Evolutionary conservation across 805 yeast genomes (phyloP), one percentile per base, ranked within the genome.

Genomic region (Kodamaea leandrae): DNA sequence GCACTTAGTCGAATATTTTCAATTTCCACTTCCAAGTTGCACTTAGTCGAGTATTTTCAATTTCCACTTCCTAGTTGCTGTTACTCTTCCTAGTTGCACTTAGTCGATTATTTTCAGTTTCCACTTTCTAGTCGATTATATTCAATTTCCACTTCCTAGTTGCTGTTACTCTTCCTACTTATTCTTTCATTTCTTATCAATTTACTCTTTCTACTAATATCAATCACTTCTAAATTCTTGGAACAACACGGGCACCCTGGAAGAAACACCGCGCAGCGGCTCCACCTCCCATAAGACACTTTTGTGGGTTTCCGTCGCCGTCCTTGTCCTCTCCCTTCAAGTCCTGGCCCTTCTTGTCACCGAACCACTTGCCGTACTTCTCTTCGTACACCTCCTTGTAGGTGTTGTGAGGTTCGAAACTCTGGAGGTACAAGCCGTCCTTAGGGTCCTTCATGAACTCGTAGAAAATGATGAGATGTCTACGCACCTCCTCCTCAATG

Each of bases 251-350:
- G 5, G 82, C 86, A 28, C 80, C 81, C 58, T 82, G 86, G 61
- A 80, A 77, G 61, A 81, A 82, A 3, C 77, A 71, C 52, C 87
- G 71, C 3, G 87, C 86, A 7, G 87, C 88, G 12, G 85, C 66
- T 12, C 78, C 87, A 36, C 70, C 66, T 3, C 82, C 83, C 64
- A 83, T 81, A 51, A 83, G 64, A 35, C 78, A 72, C 55, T 79
- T 76, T 36, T 64, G 71, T 16, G 72, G 70, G 20, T 58, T 57
- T 16, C 74, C 77, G 21, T 60, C 64, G 7, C 56, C 62, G 44
- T 65, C 71, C 47, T 78, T 71, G 57, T 81, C 86, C 36, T 74
- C 79, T 13, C 58, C 62, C 48, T 72, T 72, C 16, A 80, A 70
- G 9, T 69, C 73, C 58, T 68, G 74, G 12, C 60, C 58, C 55